Evolutionary conservation across 2,329 filamentous ascomycete species (phyloP), one percentile per base, ranked within the genome.

Genomic region (Cordyceps javanica): DNA sequence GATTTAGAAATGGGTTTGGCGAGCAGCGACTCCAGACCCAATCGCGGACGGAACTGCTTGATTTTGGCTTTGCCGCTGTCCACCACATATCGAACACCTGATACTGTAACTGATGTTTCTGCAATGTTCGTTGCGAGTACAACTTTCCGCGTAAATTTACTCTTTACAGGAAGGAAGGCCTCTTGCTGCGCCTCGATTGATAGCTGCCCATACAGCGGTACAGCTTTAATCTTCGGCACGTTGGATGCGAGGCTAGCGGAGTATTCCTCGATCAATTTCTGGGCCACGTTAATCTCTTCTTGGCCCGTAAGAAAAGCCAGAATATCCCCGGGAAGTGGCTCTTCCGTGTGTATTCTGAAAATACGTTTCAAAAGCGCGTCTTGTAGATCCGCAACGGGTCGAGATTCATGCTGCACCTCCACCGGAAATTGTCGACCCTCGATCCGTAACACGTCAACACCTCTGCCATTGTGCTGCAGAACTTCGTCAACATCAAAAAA

Each of bases 21-120:
- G 0, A 97, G 80, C 1, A 99, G 81, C 0, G 93, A 96, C 65
- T 97, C 93, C 67, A 99, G 86, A 5, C 91, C 92, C 0, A 97
- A 80, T 0, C 87, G 82, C 16, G 88, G 83, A 14, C 92, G 87
- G 69, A 91, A 99, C 63, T 96, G 89, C 73, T 97, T 97, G 62
- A 95, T 82, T 69, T 99, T 99, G 9, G 89, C 90, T 67, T 97
- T 97, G 46, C 94, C 94, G 57, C 89, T 89, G 68, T 99, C 94
- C 21, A 99, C 82, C 10, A 99, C 93, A 64, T 89, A 94, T 5
- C 90, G 85, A 7, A 99, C 91, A 2, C 94, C 94, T 0, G 93
- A 89, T 0, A 99, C 92, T 0, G 94, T 99, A 59, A 99, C 89
- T 1, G 94, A 97, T 0, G 94, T 97, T 71, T 99, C 94, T n/a